Percentiles rank a stretch among this genome's conserved stretches.
Evolutionary conservation across 1,139 yeast species (phyloP).

Genomic region (Diutina sp.): DNA sequence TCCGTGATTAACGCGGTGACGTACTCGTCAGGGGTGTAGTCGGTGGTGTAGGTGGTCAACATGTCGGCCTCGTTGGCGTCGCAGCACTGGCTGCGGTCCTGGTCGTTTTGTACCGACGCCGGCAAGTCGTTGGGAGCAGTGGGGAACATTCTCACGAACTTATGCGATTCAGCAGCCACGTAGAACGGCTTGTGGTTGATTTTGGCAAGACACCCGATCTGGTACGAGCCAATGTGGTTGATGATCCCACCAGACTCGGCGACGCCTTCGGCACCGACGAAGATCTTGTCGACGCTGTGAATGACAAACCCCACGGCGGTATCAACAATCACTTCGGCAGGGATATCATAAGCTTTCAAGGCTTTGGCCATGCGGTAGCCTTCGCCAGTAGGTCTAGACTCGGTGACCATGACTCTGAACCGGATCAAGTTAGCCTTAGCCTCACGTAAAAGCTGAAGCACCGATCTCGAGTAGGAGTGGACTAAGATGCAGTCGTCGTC

Average conservation of each 20-base stretch:
- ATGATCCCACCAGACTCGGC: conserved; percentile 98
- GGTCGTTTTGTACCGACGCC: conserved; percentile 15
- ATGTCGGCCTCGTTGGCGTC: conserved; percentile 18
- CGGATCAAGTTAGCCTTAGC: conserved; percentile 70
- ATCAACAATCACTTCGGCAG: conserved; percentile 82
- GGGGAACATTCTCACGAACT: conserved; percentile 93
- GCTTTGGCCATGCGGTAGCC: conserved; percentile 67
- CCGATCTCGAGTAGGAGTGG: conserved; percentile 90
- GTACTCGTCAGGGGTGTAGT: conserved; percentile 92
- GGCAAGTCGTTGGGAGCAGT: conserved; percentile 89
- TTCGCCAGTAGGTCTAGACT: conserved; percentile 77
- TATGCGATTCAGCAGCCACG: conserved; percentile 90
- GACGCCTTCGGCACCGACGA: conserved; percentile 98
- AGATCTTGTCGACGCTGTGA: conserved; percentile 81
- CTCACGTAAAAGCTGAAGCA: conserved; percentile 55
- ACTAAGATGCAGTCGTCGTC: conserved; percentile 89
- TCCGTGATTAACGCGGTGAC: conserved; percentile 95
- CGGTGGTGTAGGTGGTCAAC: conserved; percentile 39
- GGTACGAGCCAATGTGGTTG: conserved; percentile 91
- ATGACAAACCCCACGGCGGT: conserved; percentile 90
- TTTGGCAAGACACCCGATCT: conserved; percentile 86
- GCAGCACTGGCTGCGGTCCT: conserved; percentile 5
- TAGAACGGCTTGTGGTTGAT: conserved; percentile 87
- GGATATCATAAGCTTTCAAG: conserved; percentile 69
- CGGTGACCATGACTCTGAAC: conserved; percentile 86